These are phyloP conservation scores for Tetrahymena elliotti DNA, from an alignment of 73 alveolate species.

Conservation along the genomic window DNA sequence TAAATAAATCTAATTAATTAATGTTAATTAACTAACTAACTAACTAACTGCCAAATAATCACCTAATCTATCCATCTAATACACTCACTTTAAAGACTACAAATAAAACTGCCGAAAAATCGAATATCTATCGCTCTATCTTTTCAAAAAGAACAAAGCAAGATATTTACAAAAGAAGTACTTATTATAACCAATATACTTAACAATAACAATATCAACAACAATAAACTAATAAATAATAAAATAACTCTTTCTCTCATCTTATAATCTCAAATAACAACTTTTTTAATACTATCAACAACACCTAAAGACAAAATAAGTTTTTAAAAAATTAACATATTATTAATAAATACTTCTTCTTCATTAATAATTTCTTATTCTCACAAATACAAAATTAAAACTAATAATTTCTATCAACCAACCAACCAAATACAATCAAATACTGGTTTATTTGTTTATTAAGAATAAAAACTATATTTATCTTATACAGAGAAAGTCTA, in stretches of 20 bases:
- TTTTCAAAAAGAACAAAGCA: too few species aligned
- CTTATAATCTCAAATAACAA: background rate
- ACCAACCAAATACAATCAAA: too few species aligned
- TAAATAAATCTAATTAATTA: too few species aligned
- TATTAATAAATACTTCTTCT: background rate
- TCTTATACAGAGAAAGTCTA: background rate
- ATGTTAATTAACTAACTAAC: background rate
- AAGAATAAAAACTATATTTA: too few species aligned
- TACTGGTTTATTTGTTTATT: too few species aligned
- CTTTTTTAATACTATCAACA: background rate
- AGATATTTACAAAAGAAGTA: background rate
- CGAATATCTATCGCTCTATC: background rate
- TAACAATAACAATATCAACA: too few species aligned
- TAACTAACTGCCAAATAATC: too few species aligned
- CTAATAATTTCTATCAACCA: too few species aligned
- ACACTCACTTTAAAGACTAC: background rate
- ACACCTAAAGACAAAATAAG: background rate
- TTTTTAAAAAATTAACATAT: too few species aligned
- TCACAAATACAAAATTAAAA: background rate
- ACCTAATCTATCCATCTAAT: background rate
- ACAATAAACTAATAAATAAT: too few species aligned
- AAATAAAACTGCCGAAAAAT: too few species aligned
- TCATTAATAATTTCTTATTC: background rate
- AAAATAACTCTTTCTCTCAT: background rate
- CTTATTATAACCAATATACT: background rate